phyloP scores from a whole-genome alignment of 768 basidiomycete species.

The Lactarius hatsudake region DNA sequence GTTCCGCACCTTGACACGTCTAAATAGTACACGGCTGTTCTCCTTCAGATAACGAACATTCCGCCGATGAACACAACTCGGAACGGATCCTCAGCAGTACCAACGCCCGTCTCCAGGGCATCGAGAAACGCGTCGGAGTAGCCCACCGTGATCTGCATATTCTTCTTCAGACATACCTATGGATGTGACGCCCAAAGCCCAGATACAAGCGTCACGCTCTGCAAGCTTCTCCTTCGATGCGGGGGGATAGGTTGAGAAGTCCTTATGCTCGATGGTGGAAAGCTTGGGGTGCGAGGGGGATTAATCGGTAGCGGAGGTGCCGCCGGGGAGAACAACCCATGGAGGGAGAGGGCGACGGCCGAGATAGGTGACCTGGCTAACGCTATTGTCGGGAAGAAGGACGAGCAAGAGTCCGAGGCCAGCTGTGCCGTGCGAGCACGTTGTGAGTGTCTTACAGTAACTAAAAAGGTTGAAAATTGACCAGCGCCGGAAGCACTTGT shows the following conservation, averaged over 20 bases:
- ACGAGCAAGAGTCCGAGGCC: slow-evolving; percentile 29
- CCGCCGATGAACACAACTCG: slow-evolving; percentile 33
- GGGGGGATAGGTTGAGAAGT: slow-evolving; percentile 28
- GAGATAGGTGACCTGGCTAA: slow-evolving; percentile 30
- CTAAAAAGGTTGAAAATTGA: background rate
- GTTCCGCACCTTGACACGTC: slow-evolving; percentile 30
- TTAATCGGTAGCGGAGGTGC: background rate
- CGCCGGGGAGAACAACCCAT: slow-evolving; percentile 21
- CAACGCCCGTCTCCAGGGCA: slow-evolving; percentile 21
- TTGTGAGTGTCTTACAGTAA: background rate
- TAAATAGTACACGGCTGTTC: slow-evolving; percentile 28
- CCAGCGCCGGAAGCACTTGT: slow-evolving; percentile 27
- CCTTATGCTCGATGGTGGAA: slow-evolving; percentile 24
- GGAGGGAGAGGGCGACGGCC: slow-evolving; percentile 30
- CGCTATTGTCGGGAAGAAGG: slow-evolving; percentile 23
- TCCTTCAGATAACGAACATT: slow-evolving; percentile 31
- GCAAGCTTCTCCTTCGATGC: slow-evolving; percentile 22
- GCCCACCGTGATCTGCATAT: slow-evolving; percentile 31
- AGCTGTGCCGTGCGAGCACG: slow-evolving; percentile 14
- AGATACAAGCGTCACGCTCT: slow-evolving; percentile 31
- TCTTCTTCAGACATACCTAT: slow-evolving; percentile 22
- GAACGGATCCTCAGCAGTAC: slow-evolving; percentile 29
- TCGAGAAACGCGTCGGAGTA: slow-evolving; percentile 25
- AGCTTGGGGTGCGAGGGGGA: slow-evolving; percentile 27
- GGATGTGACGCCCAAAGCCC: slow-evolving; percentile 29